Evolutionary conservation across 1,284 basidiomycete species (phyloP).

Genomic region (Gomphus bonarii): DNA sequence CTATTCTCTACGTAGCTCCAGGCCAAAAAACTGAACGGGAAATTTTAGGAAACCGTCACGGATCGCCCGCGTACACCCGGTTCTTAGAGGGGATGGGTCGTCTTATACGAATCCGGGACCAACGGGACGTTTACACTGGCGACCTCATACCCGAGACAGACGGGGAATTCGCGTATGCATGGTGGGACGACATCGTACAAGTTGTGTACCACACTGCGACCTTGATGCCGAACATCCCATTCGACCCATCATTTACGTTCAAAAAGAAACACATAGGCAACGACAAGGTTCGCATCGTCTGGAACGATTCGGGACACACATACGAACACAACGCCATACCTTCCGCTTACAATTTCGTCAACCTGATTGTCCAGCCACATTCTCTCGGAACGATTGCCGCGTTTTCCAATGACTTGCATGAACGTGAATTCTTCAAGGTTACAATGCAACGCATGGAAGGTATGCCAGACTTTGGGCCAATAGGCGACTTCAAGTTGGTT

Average conservation of each 20-base stretch:
- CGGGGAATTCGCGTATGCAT: slow-evolving; percentile 92
- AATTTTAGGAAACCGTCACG: slow-evolving; percentile 85
- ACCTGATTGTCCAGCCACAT: slow-evolving; percentile 94
- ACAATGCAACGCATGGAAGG: slow-evolving; percentile 76
- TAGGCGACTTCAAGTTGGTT: slow-evolving; percentile 89
- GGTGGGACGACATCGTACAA: slow-evolving; percentile 98
- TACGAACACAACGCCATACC: slow-evolving; percentile 88
- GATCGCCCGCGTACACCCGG: slow-evolving; percentile 89
- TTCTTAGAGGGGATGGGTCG: slow-evolving; percentile 88
- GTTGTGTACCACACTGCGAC: slow-evolving; percentile 95
- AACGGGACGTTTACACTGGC: slow-evolving; percentile 90
- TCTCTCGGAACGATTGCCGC: slow-evolving; percentile 76
- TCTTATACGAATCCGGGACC: slow-evolving; percentile 84
- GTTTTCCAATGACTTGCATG: slow-evolving; percentile 67
- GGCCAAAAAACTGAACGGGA: slow-evolving; percentile 81
- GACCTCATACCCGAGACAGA: slow-evolving; percentile 86
- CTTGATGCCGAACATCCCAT: slow-evolving; percentile 81
- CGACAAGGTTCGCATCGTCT: slow-evolving; percentile 91
- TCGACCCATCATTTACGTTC: slow-evolving; percentile 61
- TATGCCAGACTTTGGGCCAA: slow-evolving; percentile 86
- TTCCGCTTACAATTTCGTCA: slow-evolving; percentile 96
- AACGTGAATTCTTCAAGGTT: slow-evolving; percentile 89
- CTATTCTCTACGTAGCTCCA: slow-evolving; percentile 91
- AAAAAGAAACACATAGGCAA: slow-evolving; percentile 95
- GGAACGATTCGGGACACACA: slow-evolving; percentile 87